Evolutionary conservation across 164 flowering plant genomes (phyloP).

Genomic region (Piper longum): DNA sequence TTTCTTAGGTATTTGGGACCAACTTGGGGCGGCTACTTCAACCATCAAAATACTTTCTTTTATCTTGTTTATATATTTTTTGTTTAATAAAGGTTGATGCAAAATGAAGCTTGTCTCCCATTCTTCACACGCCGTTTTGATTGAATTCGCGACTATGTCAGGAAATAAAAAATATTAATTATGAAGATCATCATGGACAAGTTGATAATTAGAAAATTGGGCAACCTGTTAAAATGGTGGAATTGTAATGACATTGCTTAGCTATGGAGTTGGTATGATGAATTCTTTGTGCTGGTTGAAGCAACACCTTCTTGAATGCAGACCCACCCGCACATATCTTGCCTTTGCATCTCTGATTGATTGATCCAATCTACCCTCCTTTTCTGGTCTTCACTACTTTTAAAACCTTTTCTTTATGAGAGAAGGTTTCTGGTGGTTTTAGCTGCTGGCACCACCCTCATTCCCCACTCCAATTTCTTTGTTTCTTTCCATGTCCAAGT

Average conservation of each 20-base stretch:
- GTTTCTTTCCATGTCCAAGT: background rate
- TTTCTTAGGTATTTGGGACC: constrained; percentile 13
- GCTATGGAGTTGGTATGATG: constrained; percentile 10
- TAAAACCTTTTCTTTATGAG: constrained; percentile 7
- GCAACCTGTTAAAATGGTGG: too few relatives aligned
- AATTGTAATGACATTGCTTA: too few relatives aligned
- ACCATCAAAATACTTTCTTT: background rate
- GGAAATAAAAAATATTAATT: too few relatives aligned
- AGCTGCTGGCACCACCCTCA: constrained; percentile 5
- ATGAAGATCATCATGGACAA: too few relatives aligned
- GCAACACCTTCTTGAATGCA: constrained; percentile 26
- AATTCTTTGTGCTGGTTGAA: constrained; percentile 17
- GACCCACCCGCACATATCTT: constrained; percentile 16
- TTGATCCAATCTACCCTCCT: constrained; percentile 13
- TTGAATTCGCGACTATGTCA: too few relatives aligned
- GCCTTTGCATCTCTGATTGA: constrained; percentile 5
- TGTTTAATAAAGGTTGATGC: too few relatives aligned
- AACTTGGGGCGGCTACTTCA: constrained; percentile 12
- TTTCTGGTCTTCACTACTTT: background rate
- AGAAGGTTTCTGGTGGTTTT: background rate
- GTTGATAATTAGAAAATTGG: too few relatives aligned
- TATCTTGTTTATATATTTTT: too few relatives aligned
- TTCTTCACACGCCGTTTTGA: too few relatives aligned
- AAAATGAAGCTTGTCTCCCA: too few relatives aligned
- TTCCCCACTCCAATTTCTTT: constrained; percentile 9